phyloP scores from a whole-genome alignment of 495 filamentous ascomycete species.

The Hyaloscypha finlandica region DNA sequence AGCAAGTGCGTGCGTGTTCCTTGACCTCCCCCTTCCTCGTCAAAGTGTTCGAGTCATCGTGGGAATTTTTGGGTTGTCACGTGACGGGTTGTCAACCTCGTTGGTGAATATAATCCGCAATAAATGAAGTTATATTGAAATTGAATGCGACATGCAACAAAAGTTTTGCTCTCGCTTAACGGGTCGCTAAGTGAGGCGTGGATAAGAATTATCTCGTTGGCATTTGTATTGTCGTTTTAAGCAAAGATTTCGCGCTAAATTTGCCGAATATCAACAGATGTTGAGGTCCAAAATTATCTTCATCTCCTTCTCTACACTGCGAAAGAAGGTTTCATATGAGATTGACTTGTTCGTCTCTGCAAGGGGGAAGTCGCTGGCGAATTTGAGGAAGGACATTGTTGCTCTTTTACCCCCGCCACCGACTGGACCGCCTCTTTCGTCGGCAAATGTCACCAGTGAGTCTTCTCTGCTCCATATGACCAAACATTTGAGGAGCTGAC shows the following conservation, averaged over 20 bases:
- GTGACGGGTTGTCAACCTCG: too few relatives aligned
- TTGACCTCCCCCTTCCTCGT: too few relatives aligned
- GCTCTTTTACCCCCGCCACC: slow-evolving; percentile 46
- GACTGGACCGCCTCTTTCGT: background rate
- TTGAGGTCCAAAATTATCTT: slow-evolving; percentile 63
- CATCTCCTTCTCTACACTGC: slow-evolving; percentile 73
- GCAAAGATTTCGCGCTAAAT: background rate
- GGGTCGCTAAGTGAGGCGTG: background rate
- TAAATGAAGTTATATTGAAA: too few relatives aligned
- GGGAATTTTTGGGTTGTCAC: too few relatives aligned
- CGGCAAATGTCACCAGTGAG: slow-evolving; percentile 32
- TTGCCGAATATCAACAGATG: slow-evolving; percentile 36
- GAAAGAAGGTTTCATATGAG: slow-evolving; percentile 45
- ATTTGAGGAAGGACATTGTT: slow-evolving; percentile 58
- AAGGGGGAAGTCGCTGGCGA: slow-evolving; percentile 53
- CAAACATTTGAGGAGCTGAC: background rate
- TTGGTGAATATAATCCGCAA: too few relatives aligned
- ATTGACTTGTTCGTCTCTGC: slow-evolving; percentile 67
- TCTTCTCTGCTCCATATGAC: slow-evolving; percentile 15
- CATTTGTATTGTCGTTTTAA: background rate
- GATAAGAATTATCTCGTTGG: too few relatives aligned
- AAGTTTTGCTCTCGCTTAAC: too few relatives aligned
- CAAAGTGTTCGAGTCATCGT: too few relatives aligned
- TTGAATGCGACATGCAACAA: too few relatives aligned
- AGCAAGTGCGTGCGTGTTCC: too few relatives aligned